These are phyloP conservation scores for Pleodorina starrii DNA, from an alignment of 139 green algal genomes.

Conservation along the genomic window DNA sequence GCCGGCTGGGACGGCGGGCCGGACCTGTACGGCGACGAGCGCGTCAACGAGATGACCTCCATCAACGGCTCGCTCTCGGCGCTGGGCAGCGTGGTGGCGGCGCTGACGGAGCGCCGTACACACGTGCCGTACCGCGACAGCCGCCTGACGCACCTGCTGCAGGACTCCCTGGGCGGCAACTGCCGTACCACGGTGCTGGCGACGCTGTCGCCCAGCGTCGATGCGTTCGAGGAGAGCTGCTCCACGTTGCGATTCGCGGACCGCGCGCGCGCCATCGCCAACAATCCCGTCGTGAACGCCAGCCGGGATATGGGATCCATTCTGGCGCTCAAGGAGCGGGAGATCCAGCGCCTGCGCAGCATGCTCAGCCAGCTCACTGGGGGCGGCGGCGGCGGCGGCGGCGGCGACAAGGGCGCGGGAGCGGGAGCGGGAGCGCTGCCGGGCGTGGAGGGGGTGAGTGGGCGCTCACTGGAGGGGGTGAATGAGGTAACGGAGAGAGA, in stretches of 20 bases:
- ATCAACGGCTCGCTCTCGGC: slow-evolving; percentile 78
- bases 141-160: slow-evolving; percentile 91
- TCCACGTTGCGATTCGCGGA: slow-evolving; percentile 74
- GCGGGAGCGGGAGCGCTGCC: neutral
- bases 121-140: slow-evolving; percentile 81
- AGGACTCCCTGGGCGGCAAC: slow-evolving; percentile 73
- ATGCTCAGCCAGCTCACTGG: slow-evolving; percentile 57
- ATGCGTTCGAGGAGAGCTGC: slow-evolving; percentile 68
- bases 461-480: neutral
- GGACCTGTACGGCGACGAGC: slow-evolving; percentile 66
- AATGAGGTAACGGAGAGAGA: neutral
- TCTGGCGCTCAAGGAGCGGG: slow-evolving; percentile 55
- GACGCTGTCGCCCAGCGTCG: slow-evolving; percentile 57
- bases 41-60: slow-evolving; percentile 79
- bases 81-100: slow-evolving; percentile 73
- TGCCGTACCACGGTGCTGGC: slow-evolving; percentile 68
- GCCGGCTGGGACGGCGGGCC: neutral
- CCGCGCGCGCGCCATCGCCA: slow-evolving; percentile 62
- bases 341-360: slow-evolving; percentile 66
- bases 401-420: neutral
- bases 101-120: slow-evolving; percentile 60
- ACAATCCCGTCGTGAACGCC: slow-evolving; percentile 71
- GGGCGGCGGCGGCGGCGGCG: neutral
- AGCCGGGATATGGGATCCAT: slow-evolving; percentile 59
- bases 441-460: neutral